These are phyloP conservation scores for Xylariaceae sp. DNA, from an alignment of 2,329 filamentous ascomycete genomes.

Conservation along the genomic window DNA sequence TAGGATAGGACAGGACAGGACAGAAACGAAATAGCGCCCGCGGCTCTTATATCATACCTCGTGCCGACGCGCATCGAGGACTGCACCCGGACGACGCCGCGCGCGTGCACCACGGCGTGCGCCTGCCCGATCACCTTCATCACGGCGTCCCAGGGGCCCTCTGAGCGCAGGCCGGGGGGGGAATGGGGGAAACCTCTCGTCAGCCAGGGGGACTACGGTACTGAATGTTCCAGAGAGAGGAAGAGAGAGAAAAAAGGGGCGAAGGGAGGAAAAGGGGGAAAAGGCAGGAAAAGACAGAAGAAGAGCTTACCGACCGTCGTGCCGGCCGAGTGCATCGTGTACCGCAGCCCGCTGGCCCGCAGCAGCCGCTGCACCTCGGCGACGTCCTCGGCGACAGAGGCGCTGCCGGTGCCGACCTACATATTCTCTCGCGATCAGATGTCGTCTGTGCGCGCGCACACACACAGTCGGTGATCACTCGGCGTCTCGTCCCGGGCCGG, in stretches of 20 bases:
- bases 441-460: too few species aligned
- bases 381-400: conserved; percentile 74
- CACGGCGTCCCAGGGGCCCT: conserved; percentile 86
- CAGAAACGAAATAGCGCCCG: too few species aligned
- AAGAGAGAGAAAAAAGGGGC: too few species aligned
- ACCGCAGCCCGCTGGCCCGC: conserved; percentile 70
- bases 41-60: too few species aligned
- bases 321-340: conserved; percentile 87
- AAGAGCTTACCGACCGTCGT: conserved; percentile 75
- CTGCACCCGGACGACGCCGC: conserved; percentile 77
- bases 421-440: too few species aligned
- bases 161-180: conserved; percentile 37
- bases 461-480: too few species aligned
- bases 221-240: not conserved
- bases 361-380: conserved; percentile 83
- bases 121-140: conserved; percentile 81
- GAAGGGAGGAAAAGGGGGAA: not conserved
- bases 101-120: conserved; percentile 67
- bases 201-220: not conserved
- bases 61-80: conserved; percentile 81
- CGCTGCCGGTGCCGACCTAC: conserved; percentile 73
- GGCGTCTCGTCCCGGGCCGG: too few species aligned
- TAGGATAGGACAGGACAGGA: too few species aligned
- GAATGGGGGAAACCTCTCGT: not conserved
- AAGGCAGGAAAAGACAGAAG: conserved; percentile 1